Evolutionary conservation across 2,329 filamentous ascomycete species (phyloP).

Genomic region (Colletotrichum sp.): DNA sequence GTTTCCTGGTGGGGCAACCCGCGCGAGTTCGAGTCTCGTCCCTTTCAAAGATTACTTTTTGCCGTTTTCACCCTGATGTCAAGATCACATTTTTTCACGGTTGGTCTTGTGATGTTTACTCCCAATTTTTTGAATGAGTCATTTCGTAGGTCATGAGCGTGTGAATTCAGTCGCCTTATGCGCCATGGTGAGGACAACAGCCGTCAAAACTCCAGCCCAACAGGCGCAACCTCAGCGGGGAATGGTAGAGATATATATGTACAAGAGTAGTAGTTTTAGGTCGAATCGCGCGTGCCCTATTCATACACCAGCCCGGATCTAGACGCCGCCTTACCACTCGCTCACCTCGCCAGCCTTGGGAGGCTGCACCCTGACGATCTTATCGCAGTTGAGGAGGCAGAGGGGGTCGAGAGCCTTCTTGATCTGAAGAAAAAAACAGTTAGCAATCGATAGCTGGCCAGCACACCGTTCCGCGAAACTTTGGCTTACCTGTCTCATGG

Average conservation of each 20-base stretch:
- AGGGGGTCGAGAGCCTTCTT: slow-evolving; percentile 83
- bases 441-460: background rate
- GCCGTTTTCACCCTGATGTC: too few species aligned
- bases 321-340: slow-evolving; percentile 41
- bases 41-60: background rate
- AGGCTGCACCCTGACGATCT: slow-evolving; percentile 67
- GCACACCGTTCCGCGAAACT: background rate
- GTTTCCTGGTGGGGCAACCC: slow-evolving; percentile 23
- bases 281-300: background rate
- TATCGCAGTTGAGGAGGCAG: slow-evolving; percentile 72
- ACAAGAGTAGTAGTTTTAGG: background rate
- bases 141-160: background rate
- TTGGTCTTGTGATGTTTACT: background rate
- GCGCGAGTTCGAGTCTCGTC: slow-evolving; percentile 23
- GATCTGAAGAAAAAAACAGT: slow-evolving; percentile 54
- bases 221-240: background rate
- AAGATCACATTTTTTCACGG: too few species aligned
- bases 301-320: background rate
- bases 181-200: background rate
- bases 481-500: slow-evolving; percentile 75
- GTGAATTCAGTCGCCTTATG: background rate
- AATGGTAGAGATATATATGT: background rate
- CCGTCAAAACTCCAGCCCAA: background rate
- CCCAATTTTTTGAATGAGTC: background rate
- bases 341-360: slow-evolving; percentile 53